Conservation (phyloP, 371 early-diverging fungal genomes). For the Pancytospora philotis region DNA sequence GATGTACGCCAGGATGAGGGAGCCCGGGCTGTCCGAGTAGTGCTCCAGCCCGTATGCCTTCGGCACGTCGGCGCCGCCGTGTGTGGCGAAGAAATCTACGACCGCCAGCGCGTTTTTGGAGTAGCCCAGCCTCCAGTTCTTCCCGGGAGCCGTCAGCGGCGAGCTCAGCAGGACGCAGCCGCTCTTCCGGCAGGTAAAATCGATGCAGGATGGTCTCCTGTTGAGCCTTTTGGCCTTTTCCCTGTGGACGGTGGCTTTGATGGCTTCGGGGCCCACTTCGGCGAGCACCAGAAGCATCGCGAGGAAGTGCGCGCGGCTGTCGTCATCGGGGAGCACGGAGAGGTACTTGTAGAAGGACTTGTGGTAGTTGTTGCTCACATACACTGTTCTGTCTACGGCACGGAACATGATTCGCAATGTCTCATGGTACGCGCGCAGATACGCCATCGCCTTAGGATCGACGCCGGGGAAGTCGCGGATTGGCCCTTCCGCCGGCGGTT, state of each 20-base stretch:
- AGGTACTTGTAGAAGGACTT: neutral
- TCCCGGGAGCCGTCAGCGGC: too few species aligned
- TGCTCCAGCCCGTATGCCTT: neutral
- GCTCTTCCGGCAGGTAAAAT: too few species aligned
- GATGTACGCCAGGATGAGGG: neutral
- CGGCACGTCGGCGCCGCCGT: neutral
- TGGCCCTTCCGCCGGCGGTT: too few species aligned
- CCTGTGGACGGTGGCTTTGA: too few species aligned
- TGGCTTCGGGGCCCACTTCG: too few species aligned
- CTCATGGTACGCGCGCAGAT: neutral
- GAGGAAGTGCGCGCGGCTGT: neutral
- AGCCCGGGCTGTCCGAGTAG: neutral
- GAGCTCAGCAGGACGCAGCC: too few species aligned
- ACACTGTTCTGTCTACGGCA: neutral
- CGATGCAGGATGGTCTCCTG: too few species aligned
- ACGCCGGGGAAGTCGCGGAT: too few species aligned
- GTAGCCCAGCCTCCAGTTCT: too few species aligned
- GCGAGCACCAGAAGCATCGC: neutral
- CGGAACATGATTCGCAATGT: neutral
- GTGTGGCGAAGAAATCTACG: neutral
- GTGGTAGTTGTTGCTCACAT: neutral
- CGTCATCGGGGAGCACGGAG: neutral
- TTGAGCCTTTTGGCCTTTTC: too few species aligned
- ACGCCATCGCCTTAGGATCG: neutral
- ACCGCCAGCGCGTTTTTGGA: neutral